Evolutionary conservation across 345 rosid species (phyloP).

Genomic region (Aegle marmelos): DNA sequence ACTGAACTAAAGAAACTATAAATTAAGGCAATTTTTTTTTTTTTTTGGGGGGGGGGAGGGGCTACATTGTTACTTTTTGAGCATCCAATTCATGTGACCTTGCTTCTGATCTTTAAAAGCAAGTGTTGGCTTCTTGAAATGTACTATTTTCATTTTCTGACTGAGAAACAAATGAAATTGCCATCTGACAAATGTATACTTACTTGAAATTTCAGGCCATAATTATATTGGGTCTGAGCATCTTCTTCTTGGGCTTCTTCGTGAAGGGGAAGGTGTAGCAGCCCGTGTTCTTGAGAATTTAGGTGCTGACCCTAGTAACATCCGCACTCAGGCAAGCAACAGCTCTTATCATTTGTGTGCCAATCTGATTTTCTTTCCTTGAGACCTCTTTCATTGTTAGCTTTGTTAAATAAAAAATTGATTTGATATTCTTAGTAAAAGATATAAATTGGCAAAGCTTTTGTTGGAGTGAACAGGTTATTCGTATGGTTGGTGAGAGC

Average conservation of each 20-base stretch:
- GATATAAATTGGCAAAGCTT: not conserved
- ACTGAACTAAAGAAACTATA: not conserved
- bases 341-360: not conserved
- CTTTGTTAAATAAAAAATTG: not conserved
- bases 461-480: conserved; percentile 53
- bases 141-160: not conserved
- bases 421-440: not conserved
- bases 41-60: too few relatives aligned
- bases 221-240: conserved; percentile 99
- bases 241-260: conserved; percentile 89
- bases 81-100: not conserved
- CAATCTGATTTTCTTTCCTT: not conserved
- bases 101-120: not conserved
- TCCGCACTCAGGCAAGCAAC: conserved; percentile 84
- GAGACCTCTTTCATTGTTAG: not conserved
- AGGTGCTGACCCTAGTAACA: conserved; percentile 88
- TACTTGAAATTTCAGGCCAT: conserved; percentile 59
- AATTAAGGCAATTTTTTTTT: not conserved
- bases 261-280: conserved; percentile 99
- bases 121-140: not conserved
- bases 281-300: conserved; percentile 97
- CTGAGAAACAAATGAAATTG: not conserved
- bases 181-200: not conserved
- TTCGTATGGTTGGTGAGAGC: conserved; percentile 98
- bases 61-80: not conserved